These are phyloP conservation scores for Pyrus bretschneideri DNA, from an alignment of 306 rosid genomes.

Conservation along the genomic window DNA sequence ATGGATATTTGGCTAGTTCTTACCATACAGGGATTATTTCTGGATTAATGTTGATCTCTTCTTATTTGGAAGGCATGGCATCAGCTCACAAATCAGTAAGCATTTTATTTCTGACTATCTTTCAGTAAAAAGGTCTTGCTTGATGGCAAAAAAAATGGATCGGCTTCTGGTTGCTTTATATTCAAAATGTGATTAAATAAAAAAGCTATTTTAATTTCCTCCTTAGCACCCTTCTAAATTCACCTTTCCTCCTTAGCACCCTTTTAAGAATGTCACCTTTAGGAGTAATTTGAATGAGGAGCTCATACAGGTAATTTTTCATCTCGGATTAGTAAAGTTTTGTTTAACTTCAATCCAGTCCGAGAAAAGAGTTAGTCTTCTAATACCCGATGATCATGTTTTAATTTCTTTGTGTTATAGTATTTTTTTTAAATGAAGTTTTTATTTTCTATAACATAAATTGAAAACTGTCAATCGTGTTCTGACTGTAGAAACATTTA, in stretches of 20 bases:
- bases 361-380: neutral
- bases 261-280: neutral
- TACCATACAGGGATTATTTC: conserved; percentile 89
- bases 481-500: neutral
- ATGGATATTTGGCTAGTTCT: conserved; percentile 84
- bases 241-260: neutral
- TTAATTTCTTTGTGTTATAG: neutral
- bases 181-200: neutral
- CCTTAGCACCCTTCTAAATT: neutral
- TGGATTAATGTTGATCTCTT: conserved; percentile 72
- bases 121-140: neutral
- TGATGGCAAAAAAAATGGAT: neutral
- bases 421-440: neutral
- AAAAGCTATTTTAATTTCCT: neutral
- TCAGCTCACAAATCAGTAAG: conserved; percentile 56
- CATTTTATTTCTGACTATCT: conserved; percentile 4
- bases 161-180: neutral
- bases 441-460: neutral
- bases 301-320: neutral
- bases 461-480: neutral
- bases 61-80: conserved; percentile 60
- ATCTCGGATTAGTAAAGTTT: neutral
- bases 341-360: neutral
- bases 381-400: neutral
- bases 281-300: neutral